phyloP scores from a whole-genome alignment of 1,284 basidiomycete genomes.

The Fomitopsis pinicola region DNA sequence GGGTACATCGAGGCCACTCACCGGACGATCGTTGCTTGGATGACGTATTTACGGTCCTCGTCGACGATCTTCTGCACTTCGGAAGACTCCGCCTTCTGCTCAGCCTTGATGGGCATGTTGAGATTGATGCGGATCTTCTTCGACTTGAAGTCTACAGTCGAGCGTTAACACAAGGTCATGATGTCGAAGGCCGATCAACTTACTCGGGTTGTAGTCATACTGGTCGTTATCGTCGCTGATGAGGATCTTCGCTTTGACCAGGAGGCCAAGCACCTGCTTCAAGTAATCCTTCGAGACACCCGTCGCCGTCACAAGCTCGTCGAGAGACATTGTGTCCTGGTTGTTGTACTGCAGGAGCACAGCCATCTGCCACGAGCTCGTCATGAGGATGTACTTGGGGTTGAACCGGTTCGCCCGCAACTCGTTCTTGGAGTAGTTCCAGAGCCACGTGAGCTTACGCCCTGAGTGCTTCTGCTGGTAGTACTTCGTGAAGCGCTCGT shows the following conservation, averaged over 20 bases:
- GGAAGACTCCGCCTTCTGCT: slow-evolving; percentile 87
- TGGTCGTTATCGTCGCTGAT: slow-evolving; percentile 82
- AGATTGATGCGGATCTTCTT: slow-evolving; percentile 97
- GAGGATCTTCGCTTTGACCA: slow-evolving; percentile 90
- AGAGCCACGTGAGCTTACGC: slow-evolving; percentile 95
- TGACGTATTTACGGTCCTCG: slow-evolving; percentile 95
- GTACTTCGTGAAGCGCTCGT: slow-evolving; percentile 91
- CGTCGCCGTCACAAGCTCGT: slow-evolving; percentile 83
- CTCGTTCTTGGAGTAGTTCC: slow-evolving; percentile 98
- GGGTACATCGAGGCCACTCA: slow-evolving; percentile 31
- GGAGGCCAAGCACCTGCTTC: slow-evolving; percentile 76
- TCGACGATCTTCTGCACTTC: slow-evolving; percentile 96
- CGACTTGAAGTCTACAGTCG: slow-evolving; percentile 79
- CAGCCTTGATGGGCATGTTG: slow-evolving; percentile 92
- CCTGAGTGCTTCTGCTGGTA: slow-evolving; percentile 94
- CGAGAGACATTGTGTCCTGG: slow-evolving; percentile 78
- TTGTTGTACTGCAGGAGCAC: slow-evolving; percentile 94
- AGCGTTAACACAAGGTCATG: background rate
- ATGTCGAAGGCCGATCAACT: slow-evolving; percentile 22
- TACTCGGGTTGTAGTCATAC: slow-evolving; percentile 93
- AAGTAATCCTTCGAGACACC: slow-evolving; percentile 82
- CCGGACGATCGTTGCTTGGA: slow-evolving; percentile 97
- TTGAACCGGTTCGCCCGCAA: slow-evolving; percentile 88
- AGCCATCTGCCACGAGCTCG: slow-evolving; percentile 93
- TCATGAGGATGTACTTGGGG: slow-evolving; percentile 96